Base-by-base conservation (phyloP, 2,329 filamentous ascomycete genomes). In the Fusarium secorum region DNA sequence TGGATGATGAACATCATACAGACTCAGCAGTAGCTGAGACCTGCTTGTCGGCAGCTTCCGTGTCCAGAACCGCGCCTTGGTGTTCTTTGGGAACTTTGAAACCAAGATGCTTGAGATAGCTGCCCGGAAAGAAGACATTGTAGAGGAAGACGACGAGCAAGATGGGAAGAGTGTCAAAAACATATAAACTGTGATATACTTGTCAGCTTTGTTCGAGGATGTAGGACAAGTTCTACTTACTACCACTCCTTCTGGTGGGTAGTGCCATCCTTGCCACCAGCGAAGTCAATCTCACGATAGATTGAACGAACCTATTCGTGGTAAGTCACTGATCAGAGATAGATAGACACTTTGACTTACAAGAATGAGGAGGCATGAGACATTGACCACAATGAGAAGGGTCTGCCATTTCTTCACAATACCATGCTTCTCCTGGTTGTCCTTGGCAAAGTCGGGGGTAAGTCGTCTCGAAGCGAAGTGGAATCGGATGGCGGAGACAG, bases 401-500 rank as follows among this genome's bases (percentile, higher is more conserved):
- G 46, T 74, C 8, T 53, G 60, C 70, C 73, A 75, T 3, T 64
- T 42, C 26, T 57, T 61, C 2, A 26, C 10, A 26, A 74, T 70
- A 1, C 68, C 72, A 4, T 73, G 24, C 44, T 64, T 67, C 10
- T 46, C 33, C 52, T 67, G 62, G 20, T 73, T 74, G 22, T 58
- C 44, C 6, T 39, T 59, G 9, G 58, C 71, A 32, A 72, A 74
- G 9, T 73, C 58, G 2, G 52, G 33, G 4, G 52, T 60, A 5
- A 75, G 28, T 1, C 36, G 48, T 22, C 64, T 62, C 3, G 82
- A 83, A 8, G 80, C 82, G 57, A 85, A 84, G 67, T 85, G 82
- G 70, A 86, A 86, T 11, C 84, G 81, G 6, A 80, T 75, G 2
- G 84, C 83, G 10, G 84, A 76, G 30, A 86, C 60, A 8, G 78